Evolutionary conservation across 768 basidiomycete species (phyloP).

Genomic region (Boletus coccyginus): DNA sequence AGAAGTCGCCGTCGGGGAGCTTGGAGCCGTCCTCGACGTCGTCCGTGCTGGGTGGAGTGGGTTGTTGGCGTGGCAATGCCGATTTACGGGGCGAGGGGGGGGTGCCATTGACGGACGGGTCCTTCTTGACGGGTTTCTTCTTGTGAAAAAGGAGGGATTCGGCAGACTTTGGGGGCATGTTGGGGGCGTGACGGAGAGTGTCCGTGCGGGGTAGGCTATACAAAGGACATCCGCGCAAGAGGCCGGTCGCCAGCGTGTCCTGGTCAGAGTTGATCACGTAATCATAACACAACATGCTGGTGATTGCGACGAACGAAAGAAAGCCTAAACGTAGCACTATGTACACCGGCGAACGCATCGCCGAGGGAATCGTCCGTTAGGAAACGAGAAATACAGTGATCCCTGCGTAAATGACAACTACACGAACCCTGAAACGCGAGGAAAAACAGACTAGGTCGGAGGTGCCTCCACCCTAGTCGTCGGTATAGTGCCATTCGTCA

Average conservation of each 20-base stretch:
- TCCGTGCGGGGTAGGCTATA: neutral
- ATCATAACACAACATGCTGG: conserved; percentile 10
- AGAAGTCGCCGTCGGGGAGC: conserved; percentile 65
- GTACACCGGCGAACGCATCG: conserved; percentile 27
- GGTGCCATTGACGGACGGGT: conserved; percentile 10
- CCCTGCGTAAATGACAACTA: conserved; percentile 20
- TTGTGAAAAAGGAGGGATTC: conserved; percentile 66
- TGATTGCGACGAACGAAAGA: conserved; percentile 7
- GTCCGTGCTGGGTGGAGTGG: conserved; percentile 38
- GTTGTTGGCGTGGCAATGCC: conserved; percentile 38
- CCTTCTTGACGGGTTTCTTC: conserved; percentile 45
- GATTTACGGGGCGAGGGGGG: conserved; percentile 36
- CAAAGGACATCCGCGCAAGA: conserved; percentile 1
- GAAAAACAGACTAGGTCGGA: conserved; percentile 31
- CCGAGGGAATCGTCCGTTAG: conserved; percentile 22
- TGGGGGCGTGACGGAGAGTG: neutral
- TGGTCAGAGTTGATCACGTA: conserved; percentile 25
- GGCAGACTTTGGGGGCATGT: conserved; percentile 32
- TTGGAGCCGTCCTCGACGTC: conserved; percentile 50
- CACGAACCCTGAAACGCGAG: conserved; percentile 14
- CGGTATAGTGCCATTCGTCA: conserved; percentile 41
- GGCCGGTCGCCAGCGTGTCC: neutral
- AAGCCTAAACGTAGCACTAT: conserved; percentile 22
- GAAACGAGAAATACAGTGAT: conserved; percentile 23
- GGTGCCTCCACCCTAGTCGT: conserved; percentile 43